phyloP scores from a whole-genome alignment of 306 rosid genomes.

The Cucurbita pepo region DNA sequence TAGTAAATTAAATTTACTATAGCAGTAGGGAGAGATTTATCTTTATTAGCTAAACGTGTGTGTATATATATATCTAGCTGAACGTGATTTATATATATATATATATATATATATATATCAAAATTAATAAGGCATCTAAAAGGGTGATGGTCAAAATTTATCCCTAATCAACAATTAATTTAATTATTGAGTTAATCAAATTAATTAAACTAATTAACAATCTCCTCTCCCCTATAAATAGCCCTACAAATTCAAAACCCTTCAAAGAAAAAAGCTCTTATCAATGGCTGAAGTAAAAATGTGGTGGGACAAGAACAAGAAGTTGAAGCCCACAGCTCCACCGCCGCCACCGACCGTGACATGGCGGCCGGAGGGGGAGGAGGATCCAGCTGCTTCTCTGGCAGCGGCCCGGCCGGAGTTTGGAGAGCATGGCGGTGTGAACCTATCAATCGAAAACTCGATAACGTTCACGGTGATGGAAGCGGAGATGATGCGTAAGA shows the following conservation, averaged over 20 bases:
- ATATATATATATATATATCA: no score
- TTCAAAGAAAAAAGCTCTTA: no score
- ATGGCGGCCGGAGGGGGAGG: not conserved
- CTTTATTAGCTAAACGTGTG: no score
- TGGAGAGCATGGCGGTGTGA: slow-evolving; percentile 95
- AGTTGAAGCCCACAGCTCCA: not conserved
- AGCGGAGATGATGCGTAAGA: slow-evolving; percentile 70
- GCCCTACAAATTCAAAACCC: not conserved
- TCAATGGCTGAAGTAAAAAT: no score
- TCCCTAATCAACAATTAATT: not conserved
- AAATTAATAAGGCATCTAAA: no score
- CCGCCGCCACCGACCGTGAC: not conserved
- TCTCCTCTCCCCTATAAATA: not conserved
- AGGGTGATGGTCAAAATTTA: not conserved
- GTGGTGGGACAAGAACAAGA: not conserved
- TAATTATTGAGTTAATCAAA: not conserved
- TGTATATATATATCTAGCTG: no score
- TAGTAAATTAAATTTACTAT: no score
- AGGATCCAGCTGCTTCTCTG: slow-evolving; percentile 59
- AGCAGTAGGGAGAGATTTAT: no score
- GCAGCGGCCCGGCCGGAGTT: slow-evolving; percentile 73
- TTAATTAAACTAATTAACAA: not conserved
- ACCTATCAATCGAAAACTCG: slow-evolving; percentile 93
- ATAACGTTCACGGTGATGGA: slow-evolving; percentile 96
- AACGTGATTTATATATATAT: no score